Evolutionary conservation across 495 filamentous ascomycete species (phyloP).

Genomic region (Penicilliopsis zonata): DNA sequence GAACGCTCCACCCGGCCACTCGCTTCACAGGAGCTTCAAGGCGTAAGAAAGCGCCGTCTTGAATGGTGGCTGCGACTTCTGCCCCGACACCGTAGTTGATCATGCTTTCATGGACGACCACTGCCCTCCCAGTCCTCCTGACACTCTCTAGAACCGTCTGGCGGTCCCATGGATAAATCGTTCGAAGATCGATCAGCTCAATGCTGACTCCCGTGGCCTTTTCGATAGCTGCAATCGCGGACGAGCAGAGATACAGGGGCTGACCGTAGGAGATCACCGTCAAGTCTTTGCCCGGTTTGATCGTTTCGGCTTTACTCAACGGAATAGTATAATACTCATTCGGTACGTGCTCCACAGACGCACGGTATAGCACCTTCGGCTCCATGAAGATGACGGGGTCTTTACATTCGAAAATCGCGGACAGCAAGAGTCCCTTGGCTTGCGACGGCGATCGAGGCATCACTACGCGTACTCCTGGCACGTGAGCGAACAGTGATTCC

Average conservation of each 20-base stretch:
- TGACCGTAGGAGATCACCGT: slow-evolving; percentile 89
- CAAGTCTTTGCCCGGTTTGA: slow-evolving; percentile 74
- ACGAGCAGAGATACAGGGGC: slow-evolving; percentile 76
- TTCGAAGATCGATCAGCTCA: slow-evolving; percentile 86
- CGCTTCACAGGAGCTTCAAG: slow-evolving; percentile 88
- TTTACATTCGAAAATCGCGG: slow-evolving; percentile 64
- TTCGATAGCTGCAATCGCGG: slow-evolving; percentile 71
- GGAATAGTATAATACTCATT: slow-evolving; percentile 71
- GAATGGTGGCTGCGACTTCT: slow-evolving; percentile 84
- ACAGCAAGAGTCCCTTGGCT: slow-evolving; percentile 80
- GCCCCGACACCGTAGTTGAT: slow-evolving; percentile 89
- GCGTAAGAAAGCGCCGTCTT: slow-evolving; percentile 75
- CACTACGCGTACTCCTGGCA: slow-evolving; percentile 81
- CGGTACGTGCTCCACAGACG: slow-evolving; percentile 91
- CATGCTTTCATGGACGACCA: slow-evolving; percentile 95
- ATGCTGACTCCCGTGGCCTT: slow-evolving; percentile 66
- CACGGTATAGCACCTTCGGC: slow-evolving; percentile 89
- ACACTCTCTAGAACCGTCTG: slow-evolving; percentile 74
- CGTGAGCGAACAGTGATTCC: slow-evolving; percentile 83
- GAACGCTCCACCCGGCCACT: slow-evolving; percentile 85
- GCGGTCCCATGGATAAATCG: slow-evolving; percentile 93
- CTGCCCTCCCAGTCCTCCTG: slow-evolving; percentile 75
- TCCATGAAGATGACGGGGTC: slow-evolving; percentile 96
- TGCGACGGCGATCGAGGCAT: slow-evolving; percentile 84
- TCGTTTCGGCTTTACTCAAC: slow-evolving; percentile 75